These are phyloP conservation scores for Eragrostis curvula DNA, from an alignment of 176 grass and related monocot species.

Conservation along the genomic window DNA sequence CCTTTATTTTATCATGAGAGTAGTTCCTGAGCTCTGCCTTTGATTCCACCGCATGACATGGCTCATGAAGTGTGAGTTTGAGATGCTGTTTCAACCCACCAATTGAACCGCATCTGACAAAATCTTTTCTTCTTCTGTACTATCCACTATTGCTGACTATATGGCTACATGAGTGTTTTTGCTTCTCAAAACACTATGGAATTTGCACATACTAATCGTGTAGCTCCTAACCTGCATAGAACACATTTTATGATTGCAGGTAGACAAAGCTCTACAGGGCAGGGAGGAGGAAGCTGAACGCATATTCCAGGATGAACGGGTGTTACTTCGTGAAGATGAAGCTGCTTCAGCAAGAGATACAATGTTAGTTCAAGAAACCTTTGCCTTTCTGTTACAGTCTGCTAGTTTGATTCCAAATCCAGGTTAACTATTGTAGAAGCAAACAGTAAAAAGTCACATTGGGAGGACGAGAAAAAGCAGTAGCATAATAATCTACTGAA, in stretches of 20 bases:
- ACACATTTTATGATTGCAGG: conserved; percentile 53
- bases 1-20: neutral
- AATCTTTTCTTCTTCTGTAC: neutral
- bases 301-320: conserved; percentile 82
- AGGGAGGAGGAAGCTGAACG: conserved; percentile 96
- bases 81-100: neutral
- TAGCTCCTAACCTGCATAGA: conserved; percentile 13
- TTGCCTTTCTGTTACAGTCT: conserved; percentile 12
- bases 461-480: neutral
- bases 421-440: neutral
- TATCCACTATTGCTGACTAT: neutral
- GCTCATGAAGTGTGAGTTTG: too few species aligned
- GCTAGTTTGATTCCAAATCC: conserved; percentile 10
- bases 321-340: conserved; percentile 91
- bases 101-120: neutral
- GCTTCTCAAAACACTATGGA: neutral
- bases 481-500: neutral
- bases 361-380: conserved; percentile 66
- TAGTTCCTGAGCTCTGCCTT: neutral
- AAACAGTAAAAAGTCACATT: neutral
- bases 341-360: conserved; percentile 84
- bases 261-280: conserved; percentile 92
- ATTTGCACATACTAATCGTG: conserved; percentile 1
- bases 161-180: neutral
- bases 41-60: neutral